Evolutionary conservation across 192 early-diverging fungal species (phyloP).

Genomic region (Ambispora gerdemannii): DNA sequence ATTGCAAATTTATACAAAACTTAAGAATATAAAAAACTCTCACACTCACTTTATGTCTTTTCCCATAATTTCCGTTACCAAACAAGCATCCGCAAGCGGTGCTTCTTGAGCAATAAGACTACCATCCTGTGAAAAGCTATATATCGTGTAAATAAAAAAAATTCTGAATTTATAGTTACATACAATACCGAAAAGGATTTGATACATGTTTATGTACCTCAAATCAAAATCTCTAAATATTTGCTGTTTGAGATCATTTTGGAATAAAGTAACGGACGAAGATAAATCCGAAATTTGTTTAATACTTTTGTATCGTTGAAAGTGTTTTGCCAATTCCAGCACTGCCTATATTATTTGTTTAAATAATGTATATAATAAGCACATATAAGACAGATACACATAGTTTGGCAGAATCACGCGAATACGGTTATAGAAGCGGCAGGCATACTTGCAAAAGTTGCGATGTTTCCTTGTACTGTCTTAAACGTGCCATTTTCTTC

Average conservation of each 20-base stretch:
- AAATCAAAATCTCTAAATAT: slow-evolving; percentile 74
- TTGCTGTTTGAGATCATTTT: slow-evolving; percentile 58
- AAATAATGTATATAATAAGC: too few species aligned
- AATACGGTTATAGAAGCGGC: too few species aligned
- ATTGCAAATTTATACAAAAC: too few species aligned
- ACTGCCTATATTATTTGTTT: slow-evolving; percentile 53
- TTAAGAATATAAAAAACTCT: too few species aligned
- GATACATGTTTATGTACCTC: slow-evolving; percentile 41
- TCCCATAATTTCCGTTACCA: slow-evolving; percentile 69
- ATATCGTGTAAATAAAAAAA: slow-evolving; percentile 61
- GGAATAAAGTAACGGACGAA: slow-evolving; percentile 57
- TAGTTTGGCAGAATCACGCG: too few species aligned
- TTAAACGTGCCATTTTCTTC: slow-evolving; percentile 56
- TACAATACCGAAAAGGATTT: not conserved
- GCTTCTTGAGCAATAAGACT: slow-evolving; percentile 47
- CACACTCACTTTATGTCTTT: slow-evolving; percentile 57
- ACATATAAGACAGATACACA: too few species aligned
- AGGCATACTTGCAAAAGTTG: slow-evolving; percentile 67
- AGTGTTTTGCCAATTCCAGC: slow-evolving; percentile 70
- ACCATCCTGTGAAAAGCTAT: slow-evolving; percentile 67
- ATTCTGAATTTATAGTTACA: slow-evolving; percentile 36
- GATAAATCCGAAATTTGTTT: slow-evolving; percentile 70
- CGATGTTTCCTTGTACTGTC: slow-evolving; percentile 77
- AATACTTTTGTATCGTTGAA: slow-evolving; percentile 71
- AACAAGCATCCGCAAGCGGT: slow-evolving; percentile 70